Evolutionary conservation across 2,329 filamentous ascomycete genomes (phyloP), one percentile per base, ranked within the genome.

Genomic region (Zelopaecilomyces penicillatus): DNA sequence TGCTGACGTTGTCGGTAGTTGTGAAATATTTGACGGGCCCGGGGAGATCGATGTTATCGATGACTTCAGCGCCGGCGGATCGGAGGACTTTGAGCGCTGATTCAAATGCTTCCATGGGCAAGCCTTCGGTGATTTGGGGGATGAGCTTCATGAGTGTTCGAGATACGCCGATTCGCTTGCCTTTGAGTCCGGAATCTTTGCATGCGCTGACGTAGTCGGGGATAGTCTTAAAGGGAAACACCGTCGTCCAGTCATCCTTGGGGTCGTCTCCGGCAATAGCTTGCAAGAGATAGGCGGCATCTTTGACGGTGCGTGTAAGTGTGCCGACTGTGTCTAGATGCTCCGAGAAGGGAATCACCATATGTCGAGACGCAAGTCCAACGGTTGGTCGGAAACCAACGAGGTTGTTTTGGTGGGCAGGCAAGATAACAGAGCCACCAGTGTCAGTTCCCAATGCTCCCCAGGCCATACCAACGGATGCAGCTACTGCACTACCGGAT

Each of bases 301-400:
- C 84, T 9, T 71, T 71, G 3, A 88, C 76, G 0, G 76, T 84
- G 27, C 76, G 72, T 0, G 77, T 77, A 61, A 88, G 79, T 0
- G 75, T 70, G 0, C 83, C 83, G 0, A 86, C 68, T 0, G 76
- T 81, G 54, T 88, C 84, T 54, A 83, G 78, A 53, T 79, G 74
- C 33, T 73, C 61, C 3, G 72, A 76, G 5, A 87, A 77, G 1
- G 84, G 83, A 8, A 87, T 75, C 1, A 85, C 81, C 5, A 83
- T 67, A 48, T 74, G 62, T 27, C 78, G 69, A 5, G 78, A 81
- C 1, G 76, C 82, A 2, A 85, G 64, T 0, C 83, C 83, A 3
- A 84, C 75, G 0, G 80, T 82, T 0, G 82, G 80, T 61, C 82
- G 83, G 56, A 87, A 78, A 1, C 82, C 83, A 0, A 85, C 82